Evolutionary conservation across 805 yeast species (phyloP), one percentile per base, ranked within the genome.

Genomic region (Candida namnaoensis): DNA sequence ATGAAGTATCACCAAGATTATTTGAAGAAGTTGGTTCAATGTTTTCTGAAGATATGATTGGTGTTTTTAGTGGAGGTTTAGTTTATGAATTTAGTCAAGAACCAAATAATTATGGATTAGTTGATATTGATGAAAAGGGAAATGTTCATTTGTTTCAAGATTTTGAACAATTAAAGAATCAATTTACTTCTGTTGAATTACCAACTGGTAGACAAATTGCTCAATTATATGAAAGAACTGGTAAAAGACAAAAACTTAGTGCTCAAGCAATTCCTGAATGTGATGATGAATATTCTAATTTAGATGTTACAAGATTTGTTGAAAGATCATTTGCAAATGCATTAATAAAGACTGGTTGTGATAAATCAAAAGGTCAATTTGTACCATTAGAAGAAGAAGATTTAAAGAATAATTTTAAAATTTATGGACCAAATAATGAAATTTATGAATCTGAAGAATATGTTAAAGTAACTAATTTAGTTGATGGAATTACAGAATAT

Each of bases 21-120:
- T 90, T 90, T 61, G 86, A 81, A 36, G 97, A 90, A 57, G 75
- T 88, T 25, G 69, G 67, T 15, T 68, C 86, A 3, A 65, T 90
- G 23, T 87, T 77, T 54, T 81, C 95, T 0, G 58, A 64, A 9
- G 76, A 76, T 36, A 88, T 90, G 97, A 66, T 78, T 25, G 71
- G 71, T 12, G 82, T 79, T 1, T 87, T 90, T 55, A 75, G 87
- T 42, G 97, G 97, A 7, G 97, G 95, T 0, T 63, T 87, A 39
- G 87, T 83, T 5, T 87, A 87, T 51, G 95, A 86, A 57, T 86
- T 71, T 57, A 71, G 88, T 5, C 87, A 84, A 53, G 95, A 82
- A 51, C 73, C 80, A 7, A 86, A 87, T 58, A 78, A 81, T 48
- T 86, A 86, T 58, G 95, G 95, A 1, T 62, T 87, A 33, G 88